Evolutionary conservation across 768 basidiomycete species (phyloP).

Genomic region (Rhizopogon vesiculosus): DNA sequence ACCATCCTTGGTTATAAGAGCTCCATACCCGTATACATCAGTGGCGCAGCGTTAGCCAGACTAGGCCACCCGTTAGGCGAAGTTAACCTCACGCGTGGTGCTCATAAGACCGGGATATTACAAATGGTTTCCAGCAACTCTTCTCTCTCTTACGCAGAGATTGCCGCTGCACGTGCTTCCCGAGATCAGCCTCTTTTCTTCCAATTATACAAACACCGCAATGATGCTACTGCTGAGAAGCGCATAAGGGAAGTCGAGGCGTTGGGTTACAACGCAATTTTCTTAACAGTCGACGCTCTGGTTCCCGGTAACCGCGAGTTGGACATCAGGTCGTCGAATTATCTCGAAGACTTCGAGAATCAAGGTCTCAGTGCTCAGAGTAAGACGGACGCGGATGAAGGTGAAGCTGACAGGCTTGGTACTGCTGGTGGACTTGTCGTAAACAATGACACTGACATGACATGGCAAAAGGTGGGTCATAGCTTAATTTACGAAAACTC

Average conservation of each 20-base stretch:
- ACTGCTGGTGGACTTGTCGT: slow-evolving; percentile 65
- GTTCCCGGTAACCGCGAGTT: slow-evolving; percentile 76
- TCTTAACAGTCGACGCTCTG: slow-evolving; percentile 89
- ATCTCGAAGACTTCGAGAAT: slow-evolving; percentile 51
- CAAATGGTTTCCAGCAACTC: slow-evolving; percentile 86
- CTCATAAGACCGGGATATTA: slow-evolving; percentile 60
- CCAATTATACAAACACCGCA: slow-evolving; percentile 80
- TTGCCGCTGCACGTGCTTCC: slow-evolving; percentile 49
- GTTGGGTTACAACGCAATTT: slow-evolving; percentile 83
- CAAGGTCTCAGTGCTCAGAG: slow-evolving; percentile 21
- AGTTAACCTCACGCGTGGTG: slow-evolving; percentile 72
- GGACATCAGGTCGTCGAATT: slow-evolving; percentile 61
- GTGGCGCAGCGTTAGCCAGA: slow-evolving; percentile 78
- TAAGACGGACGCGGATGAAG: slow-evolving; percentile 25
- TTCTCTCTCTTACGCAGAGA: slow-evolving; percentile 59
- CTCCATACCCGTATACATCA: slow-evolving; percentile 78
- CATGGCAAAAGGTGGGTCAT: slow-evolving; percentile 57
- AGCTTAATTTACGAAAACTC: background rate
- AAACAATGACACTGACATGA: slow-evolving; percentile 72
- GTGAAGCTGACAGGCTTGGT: slow-evolving; percentile 41
- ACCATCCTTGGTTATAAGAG: slow-evolving; percentile 68
- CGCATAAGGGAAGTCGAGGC: slow-evolving; percentile 67
- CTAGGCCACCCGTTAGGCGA: slow-evolving; percentile 91
- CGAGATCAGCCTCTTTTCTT: slow-evolving; percentile 68
- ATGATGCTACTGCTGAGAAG: slow-evolving; percentile 60